Evolutionary conservation across 768 basidiomycete species (phyloP).

Genomic region (Omphalotus guepiniiformis): DNA sequence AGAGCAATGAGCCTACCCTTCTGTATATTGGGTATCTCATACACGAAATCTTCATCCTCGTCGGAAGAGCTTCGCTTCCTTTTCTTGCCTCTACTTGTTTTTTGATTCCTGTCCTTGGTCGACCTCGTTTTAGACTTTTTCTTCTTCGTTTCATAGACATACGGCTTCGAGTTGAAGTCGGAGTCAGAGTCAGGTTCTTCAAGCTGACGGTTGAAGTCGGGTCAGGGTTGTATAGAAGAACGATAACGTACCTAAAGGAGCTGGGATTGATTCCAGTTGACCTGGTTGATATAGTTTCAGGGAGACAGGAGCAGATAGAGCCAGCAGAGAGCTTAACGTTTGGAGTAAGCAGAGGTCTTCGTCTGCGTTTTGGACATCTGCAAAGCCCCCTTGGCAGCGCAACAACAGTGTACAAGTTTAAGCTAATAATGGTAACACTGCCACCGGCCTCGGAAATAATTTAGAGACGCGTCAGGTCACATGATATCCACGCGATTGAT

Average conservation of each 20-base stretch:
- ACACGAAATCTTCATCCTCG: no score
- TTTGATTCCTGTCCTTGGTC: conserved; percentile 23
- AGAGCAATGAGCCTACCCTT: no score
- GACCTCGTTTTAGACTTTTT: conserved; percentile 19
- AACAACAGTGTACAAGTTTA: no score
- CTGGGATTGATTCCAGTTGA: conserved; percentile 4
- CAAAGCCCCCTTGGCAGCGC: no score
- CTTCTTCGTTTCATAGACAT: conserved; percentile 26
- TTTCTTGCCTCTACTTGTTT: conserved; percentile 10
- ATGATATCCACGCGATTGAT: neutral
- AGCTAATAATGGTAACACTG: no score
- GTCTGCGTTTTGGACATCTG: neutral
- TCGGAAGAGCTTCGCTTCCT: neutral
- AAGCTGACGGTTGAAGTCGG: neutral
- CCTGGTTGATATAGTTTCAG: neutral
- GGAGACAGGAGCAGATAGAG: neutral
- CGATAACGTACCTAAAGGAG: conserved; percentile 6
- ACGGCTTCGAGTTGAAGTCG: conserved; percentile 40
- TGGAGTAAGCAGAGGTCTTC: neutral
- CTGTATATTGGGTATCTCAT: no score
- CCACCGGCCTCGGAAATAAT: neutral
- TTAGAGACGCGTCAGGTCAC: neutral
- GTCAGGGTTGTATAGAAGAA: neutral
- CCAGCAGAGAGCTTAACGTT: neutral
- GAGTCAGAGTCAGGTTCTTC: conserved; percentile 48